Conservation (phyloP, 306 rosid species). For the Arachis stenosperma region DNA sequence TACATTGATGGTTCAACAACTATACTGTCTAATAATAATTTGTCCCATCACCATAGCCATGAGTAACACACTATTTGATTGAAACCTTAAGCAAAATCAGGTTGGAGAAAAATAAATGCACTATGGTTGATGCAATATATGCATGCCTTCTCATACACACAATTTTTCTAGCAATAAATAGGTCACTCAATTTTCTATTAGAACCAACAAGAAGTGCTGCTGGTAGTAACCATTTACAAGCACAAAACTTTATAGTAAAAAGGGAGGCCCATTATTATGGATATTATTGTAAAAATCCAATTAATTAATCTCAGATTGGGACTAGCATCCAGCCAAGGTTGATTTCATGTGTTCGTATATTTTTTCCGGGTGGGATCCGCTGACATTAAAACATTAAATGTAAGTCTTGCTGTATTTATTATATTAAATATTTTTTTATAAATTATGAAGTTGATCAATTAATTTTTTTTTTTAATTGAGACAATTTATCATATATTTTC, state of each 20-base stretch:
- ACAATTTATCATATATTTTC: too few species aligned
- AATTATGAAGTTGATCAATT: too few species aligned
- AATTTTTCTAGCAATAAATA: constrained; percentile 42
- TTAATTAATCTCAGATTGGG: constrained; percentile 41
- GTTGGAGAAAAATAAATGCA: constrained; percentile 49
- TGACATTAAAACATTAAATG: too few species aligned
- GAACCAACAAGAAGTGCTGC: constrained; percentile 47
- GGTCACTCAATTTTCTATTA: constrained; percentile 32
- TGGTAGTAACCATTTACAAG: constrained; percentile 40
- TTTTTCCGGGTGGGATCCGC: too few species aligned
- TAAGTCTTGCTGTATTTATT: too few species aligned
- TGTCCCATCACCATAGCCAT: constrained; percentile 41
- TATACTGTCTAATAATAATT: constrained; percentile 51
- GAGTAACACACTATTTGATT: constrained; percentile 41
- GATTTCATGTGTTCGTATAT: constrained; percentile 32
- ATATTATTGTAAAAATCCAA: constrained; percentile 5
- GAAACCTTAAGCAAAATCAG: constrained; percentile 48
- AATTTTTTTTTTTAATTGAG: too few species aligned
- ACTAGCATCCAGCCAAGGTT: constrained; percentile 35
- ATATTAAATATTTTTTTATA: too few species aligned
- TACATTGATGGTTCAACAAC: constrained; percentile 62
- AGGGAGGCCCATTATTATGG: constrained; percentile 4
- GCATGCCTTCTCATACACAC: constrained; percentile 23
- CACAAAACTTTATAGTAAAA: constrained; percentile 25
- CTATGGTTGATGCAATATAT: not conserved